phyloP scores from a whole-genome alignment of 345 rosid genomes.

The Pelargonium nanum region DNA sequence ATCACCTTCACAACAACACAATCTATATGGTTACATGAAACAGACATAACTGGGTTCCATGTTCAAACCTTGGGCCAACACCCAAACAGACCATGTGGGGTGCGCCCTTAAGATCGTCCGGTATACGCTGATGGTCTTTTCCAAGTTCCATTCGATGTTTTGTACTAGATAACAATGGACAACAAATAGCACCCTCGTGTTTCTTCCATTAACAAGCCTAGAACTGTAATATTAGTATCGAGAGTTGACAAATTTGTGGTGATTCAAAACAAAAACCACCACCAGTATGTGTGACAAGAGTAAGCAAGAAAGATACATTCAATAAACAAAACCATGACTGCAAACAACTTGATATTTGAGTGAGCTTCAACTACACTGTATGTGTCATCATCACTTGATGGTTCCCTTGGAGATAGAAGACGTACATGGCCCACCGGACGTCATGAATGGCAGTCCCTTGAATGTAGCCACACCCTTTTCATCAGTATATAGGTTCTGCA shows the following conservation, averaged over 20 bases:
- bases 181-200: not conserved
- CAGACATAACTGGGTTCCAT: not conserved
- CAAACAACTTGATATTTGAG: not conserved
- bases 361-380: not conserved
- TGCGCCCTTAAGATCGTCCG: too few species aligned
- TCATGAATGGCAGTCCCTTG: slow-evolving; percentile 88
- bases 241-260: not conserved
- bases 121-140: not conserved
- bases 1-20: not conserved
- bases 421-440: slow-evolving; percentile 77
- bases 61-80: too few species aligned
- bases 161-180: too few species aligned
- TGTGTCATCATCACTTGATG: slow-evolving; percentile 42
- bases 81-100: too few species aligned
- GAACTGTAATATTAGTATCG: not conserved
- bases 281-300: too few species aligned
- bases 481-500: slow-evolving; percentile 82
- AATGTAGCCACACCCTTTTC: slow-evolving; percentile 87
- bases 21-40: too few species aligned
- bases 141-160: not conserved
- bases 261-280: not conserved
- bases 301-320: not conserved
- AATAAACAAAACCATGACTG: not conserved
- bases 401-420: slow-evolving; percentile 65
- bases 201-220: not conserved